Evolutionary conservation across 768 basidiomycete species (phyloP).

Genomic region (Candolleomyces aberdarensis): DNA sequence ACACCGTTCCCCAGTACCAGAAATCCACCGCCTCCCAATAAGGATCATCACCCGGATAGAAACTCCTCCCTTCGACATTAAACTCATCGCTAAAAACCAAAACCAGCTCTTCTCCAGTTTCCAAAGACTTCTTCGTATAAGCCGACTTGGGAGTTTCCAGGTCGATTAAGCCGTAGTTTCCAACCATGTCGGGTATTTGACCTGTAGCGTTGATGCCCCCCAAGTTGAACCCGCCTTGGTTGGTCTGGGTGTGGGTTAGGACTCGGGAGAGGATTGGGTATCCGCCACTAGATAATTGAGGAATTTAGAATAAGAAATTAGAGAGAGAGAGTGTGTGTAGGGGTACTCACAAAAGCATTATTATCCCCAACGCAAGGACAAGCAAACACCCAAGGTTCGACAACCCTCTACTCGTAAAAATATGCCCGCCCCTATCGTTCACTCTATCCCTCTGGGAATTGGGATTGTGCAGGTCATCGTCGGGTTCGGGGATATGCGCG

Average conservation of each 20-base stretch:
- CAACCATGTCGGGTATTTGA: constrained; percentile 51
- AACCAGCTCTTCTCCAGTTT: constrained; percentile 37
- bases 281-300: too few relatives aligned
- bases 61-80: constrained; percentile 57
- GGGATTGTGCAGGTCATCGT: constrained; percentile 56
- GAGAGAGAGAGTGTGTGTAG: too few relatives aligned
- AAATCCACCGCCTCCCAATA: constrained; percentile 48
- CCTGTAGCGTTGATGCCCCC: constrained; percentile 66
- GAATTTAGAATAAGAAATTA: too few relatives aligned
- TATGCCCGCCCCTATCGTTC: constrained; percentile 47
- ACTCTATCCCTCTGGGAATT: constrained; percentile 48
- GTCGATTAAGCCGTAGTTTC: constrained; percentile 63
- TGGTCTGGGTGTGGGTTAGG: constrained; percentile 25
- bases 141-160: constrained; percentile 58
- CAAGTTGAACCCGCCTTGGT: constrained; percentile 51
- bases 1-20: constrained; percentile 54
- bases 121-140: constrained; percentile 44
- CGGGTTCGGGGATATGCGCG: constrained; percentile 38
- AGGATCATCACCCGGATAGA: constrained; percentile 58
- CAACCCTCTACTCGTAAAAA: constrained; percentile 55
- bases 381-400: constrained; percentile 57
- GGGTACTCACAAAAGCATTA: constrained; percentile 45
- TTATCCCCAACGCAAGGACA: constrained; percentile 37
- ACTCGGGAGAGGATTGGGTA: too few relatives aligned
- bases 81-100: constrained; percentile 76